Base-by-base conservation (phyloP, 2,329 filamentous ascomycete genomes). In the Microdochium trichocladiopsis region DNA sequence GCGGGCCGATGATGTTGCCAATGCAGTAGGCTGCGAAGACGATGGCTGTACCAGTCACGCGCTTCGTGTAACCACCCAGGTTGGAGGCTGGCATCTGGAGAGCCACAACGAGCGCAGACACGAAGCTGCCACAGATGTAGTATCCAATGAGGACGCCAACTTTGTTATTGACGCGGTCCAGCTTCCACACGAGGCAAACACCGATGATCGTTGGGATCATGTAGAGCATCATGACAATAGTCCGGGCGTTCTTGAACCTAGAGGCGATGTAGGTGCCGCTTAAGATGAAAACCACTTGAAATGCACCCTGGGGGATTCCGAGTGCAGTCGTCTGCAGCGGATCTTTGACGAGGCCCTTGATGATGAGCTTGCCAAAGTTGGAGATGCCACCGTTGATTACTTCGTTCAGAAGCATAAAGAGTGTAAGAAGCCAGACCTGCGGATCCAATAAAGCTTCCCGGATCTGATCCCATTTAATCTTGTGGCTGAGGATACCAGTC, bases 301-400 rank as follows among this genome's bases (percentile, higher is more conserved):
- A 80, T 1, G 69, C 74, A 4, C 79, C 79, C 45, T 75, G 71
- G 0, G 79, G 80, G 28, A 83, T 82, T 0, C 77, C 79, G 3
- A 78, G 69, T 0, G 73, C 74, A 0, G 77, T 78, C 0, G 79
- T 80, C 8, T 68, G 58, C 1, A 79, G 65, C 0, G 74, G 57
- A 48, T 73, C 67, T 1, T 60, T 58, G 18, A 72, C 72, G 2
- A 78, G 63, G 1, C 74, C 71, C 52, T 80, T 79, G 60, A 81
- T 72, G 51, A 82, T 80, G 22, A 79, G 69, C 51, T 78, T 80
- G 37, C 75, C 73, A 55, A 82, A 82, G 56, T 77, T 80, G 4
- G 78, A 73, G 9, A 79, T 62, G 0, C 78, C 79, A 2, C 76
- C 76, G 49, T 73, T 82, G 56, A 81, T 72, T 2, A 70, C 64